Evolutionary conservation across 768 basidiomycete species (phyloP).

Genomic region (Lentinula raphanica): DNA sequence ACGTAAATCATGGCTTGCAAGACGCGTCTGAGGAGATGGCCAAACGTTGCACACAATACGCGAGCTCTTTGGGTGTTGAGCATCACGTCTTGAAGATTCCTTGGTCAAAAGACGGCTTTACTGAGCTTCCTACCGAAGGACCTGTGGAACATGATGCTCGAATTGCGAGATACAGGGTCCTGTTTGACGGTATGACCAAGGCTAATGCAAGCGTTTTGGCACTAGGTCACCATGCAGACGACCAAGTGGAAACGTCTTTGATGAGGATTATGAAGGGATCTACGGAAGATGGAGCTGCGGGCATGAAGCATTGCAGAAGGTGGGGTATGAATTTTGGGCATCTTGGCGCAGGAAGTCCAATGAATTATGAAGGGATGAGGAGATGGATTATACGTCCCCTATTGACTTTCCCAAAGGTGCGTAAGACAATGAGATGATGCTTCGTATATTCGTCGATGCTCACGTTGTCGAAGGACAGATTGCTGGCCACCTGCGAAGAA

Average conservation of each 20-base stretch:
- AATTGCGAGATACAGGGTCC: conserved; percentile 46
- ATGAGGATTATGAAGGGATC: conserved; percentile 63
- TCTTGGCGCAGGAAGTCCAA: conserved; percentile 29
- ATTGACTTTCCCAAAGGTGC: conserved; percentile 64
- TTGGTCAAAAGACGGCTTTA: conserved; percentile 55
- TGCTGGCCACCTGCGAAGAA: conserved; percentile 72
- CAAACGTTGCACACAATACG: conserved; percentile 34
- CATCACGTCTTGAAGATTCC: conserved; percentile 45
- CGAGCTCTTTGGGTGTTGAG: conserved; percentile 37
- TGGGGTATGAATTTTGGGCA: conserved; percentile 70
- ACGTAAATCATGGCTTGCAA: conserved; percentile 71
- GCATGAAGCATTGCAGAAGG: conserved; percentile 62
- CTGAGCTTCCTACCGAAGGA: conserved; percentile 25
- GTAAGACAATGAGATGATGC: neutral
- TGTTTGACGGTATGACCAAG: conserved; percentile 44
- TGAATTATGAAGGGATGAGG: conserved; percentile 54
- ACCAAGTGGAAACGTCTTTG: conserved; percentile 78
- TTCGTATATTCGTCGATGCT: neutral
- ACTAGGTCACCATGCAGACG: conserved; percentile 75
- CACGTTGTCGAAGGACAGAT: conserved; percentile 50
- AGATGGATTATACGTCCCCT: conserved; percentile 72
- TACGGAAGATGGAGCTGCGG: conserved; percentile 50
- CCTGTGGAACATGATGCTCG: conserved; percentile 57
- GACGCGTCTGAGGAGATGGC: conserved; percentile 53
- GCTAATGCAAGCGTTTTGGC: conserved; percentile 41